Base-by-base conservation (phyloP, 345 rosid species). In the Lepidium aucheri region DNA sequence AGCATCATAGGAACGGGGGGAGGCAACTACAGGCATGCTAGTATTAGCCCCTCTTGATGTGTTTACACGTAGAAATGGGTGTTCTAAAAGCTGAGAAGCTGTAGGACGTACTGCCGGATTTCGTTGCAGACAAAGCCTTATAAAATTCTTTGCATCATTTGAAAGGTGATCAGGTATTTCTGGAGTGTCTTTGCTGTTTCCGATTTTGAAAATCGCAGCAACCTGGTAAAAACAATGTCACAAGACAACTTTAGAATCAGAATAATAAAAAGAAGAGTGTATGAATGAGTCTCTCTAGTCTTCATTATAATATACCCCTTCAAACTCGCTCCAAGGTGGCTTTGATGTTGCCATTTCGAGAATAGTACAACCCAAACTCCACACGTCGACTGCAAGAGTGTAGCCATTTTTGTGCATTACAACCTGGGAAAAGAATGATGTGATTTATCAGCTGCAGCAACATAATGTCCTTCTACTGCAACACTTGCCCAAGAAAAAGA, bases 321-420 rank as follows among this genome's bases (percentile, higher is more conserved):
- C 99, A 73, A 78, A 88, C 68, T 82, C 89, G 63, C 81, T 85
- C 99, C 99, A 94, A 7, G 99, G 97, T 15, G 96, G 99, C 70
- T 85, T 94, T 53, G 96, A 79, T 18, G 95, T 85, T 32, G 99
- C 96, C 99, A 94, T 94, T 84, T 94, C 97, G 63, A 94, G 89
- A 76, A 94, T 81, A 50, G 99, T 94, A 77, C 99, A 94, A 45
- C 97, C 99, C 80, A 94, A 80, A 80, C 99, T 88, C 99, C 99
- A 94, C 32, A 94, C 81, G 80, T 94, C 99, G 28, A 90, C 97
- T 0, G 95, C 77, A 50, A 81, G 88, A 74, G 77, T 86, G 75
- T 88, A 94, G 61, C 99, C 99, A 77, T 82, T 85, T 56, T 84
- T 78, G 67, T 86, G 84, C 99, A 90, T 90, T 58, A 94, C 92